Conservation (phyloP, 1,284 basidiomycete genomes). For the Ceratobasidium sp. region DNA sequence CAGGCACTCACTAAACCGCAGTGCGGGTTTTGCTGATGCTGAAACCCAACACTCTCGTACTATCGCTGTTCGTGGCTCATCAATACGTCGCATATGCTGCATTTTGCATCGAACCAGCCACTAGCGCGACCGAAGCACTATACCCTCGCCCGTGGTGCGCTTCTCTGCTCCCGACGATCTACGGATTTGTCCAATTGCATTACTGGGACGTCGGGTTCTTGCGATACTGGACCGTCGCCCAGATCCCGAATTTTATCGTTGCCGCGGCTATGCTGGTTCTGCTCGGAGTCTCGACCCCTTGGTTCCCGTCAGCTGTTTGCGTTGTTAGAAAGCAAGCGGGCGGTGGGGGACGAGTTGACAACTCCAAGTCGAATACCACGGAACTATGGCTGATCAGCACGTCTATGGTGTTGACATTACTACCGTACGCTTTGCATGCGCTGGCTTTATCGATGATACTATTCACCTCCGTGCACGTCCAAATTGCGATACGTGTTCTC, state of each 20-base stretch:
- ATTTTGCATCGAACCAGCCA: constrained; percentile 65
- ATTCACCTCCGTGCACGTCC: constrained; percentile 85
- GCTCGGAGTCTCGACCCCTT: constrained; percentile 49
- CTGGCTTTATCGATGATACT: constrained; percentile 69
- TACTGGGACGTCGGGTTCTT: constrained; percentile 93
- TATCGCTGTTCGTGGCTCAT: constrained; percentile 75
- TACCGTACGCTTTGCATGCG: constrained; percentile 77
- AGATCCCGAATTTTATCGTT: constrained; percentile 89
- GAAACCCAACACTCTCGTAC: too few species aligned
- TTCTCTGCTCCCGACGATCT: constrained; percentile 70
- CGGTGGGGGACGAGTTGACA: too few species aligned
- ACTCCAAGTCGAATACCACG: too few species aligned
- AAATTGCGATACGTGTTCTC: constrained; percentile 83
- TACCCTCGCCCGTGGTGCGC: constrained; percentile 71
- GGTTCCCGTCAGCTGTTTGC: constrained; percentile 5
- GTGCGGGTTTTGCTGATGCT: too few species aligned
- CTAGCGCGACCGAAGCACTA: neutral
- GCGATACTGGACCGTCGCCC: constrained; percentile 84
- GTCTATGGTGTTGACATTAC: constrained; percentile 40
- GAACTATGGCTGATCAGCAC: neutral
- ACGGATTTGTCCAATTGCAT: constrained; percentile 81
- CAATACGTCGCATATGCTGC: constrained; percentile 71
- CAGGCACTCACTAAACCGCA: too few species aligned
- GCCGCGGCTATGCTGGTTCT: constrained; percentile 74
- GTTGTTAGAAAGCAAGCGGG: too few species aligned